Evolutionary conservation across 2,329 filamentous ascomycete genomes (phyloP), one percentile per base, ranked within the genome.

Genomic region (Verticillium isaacii): DNA sequence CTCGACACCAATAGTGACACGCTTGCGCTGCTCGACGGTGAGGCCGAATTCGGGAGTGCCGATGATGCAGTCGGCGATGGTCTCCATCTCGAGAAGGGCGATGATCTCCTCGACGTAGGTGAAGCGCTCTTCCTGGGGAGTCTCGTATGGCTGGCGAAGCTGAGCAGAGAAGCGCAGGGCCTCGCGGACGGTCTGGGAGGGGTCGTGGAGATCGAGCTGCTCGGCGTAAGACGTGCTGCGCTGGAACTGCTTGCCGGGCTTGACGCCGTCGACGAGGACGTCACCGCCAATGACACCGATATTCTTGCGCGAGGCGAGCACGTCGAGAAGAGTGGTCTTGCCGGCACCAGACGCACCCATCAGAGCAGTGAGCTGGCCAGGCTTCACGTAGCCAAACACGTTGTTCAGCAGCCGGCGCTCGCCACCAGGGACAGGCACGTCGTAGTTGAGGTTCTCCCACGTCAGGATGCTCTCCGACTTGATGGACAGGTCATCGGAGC

Each of bases 1-100:
- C 71, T 97, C 93, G 11, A 97, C 92, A 68, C 91, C 93, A 63
- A 97, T 96, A 0, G 93, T 97, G n/a, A 96, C 85, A 68, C 92
- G 90, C 75, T 88, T 88, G 58, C 84, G 80, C 73, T 87, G 83
- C 69, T 87, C 85, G 14, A 86, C 84, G 4, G 88, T 90, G 29
- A 90, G 78, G 64, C 90, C 92, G 70, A 90, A 89, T 69, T 93
- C 84, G 3, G 82, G 78, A 2, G 75, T 77, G 34, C 84, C 84
- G 58, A 87, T 85, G 36, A 86, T 82, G 61, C 81, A 83, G 69
- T 87, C 84, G 1, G 84, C 84, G 45, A 85, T 84, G 8, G 76
- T 67, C 68, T 86, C 83, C 78, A 87, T 85, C 68, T 86, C 84
- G 5, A 87, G 70, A 5, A 87, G 74, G 1, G 80, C 76, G 55